Evolutionary conservation across 371 early-diverging fungal species (phyloP), one percentile per base, ranked within the genome.

Genomic region (Rhizopus microsporus): DNA sequence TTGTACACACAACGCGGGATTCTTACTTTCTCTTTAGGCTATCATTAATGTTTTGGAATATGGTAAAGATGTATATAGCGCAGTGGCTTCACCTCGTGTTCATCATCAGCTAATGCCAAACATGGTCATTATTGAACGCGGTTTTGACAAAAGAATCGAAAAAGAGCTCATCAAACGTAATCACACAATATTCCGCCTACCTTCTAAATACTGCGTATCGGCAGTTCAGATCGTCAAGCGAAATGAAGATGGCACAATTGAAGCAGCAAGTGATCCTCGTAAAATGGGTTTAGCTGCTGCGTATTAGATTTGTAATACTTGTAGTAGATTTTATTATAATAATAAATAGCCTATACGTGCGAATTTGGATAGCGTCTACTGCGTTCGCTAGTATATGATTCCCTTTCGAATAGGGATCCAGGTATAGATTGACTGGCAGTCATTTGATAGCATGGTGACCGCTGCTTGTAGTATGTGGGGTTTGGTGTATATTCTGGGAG

Each of bases 81-180:
- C 99, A 0, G 82, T 99, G 3, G 85, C 81, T 23, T 55, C 65
- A 16, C 92, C 97, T 3, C 82, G 99, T 13, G 67, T 95, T 12
- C 99, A 99, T 68, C 94, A 98, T 75, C 99, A 98, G 69, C 75
- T 98, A 43, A 57, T 92, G 56, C 98, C 98, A 0, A 76, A 96
- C 64, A 58, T 75, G 39, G 84, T 90, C 7, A 37, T 63, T 31
- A 17, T 56, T 5, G 77, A 80, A 46, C 39, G 60, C 16, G 69
- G 59, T 9, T 71, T 46, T 56, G 54, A 57, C 37, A 35, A 35
- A 10, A 29, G 33, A 3, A 15, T 68, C 0, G 15, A 63, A 13
- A 29, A 49, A 0, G 59, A 56, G 13, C 49, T 77, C n/a, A 42
- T 42, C 30, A 8, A 53, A 3, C 60, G 59, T 38, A 67, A 68